Evolutionary conservation across 257 asterid genomes (phyloP).

Genomic region (Solanum pimpinellifolium): DNA sequence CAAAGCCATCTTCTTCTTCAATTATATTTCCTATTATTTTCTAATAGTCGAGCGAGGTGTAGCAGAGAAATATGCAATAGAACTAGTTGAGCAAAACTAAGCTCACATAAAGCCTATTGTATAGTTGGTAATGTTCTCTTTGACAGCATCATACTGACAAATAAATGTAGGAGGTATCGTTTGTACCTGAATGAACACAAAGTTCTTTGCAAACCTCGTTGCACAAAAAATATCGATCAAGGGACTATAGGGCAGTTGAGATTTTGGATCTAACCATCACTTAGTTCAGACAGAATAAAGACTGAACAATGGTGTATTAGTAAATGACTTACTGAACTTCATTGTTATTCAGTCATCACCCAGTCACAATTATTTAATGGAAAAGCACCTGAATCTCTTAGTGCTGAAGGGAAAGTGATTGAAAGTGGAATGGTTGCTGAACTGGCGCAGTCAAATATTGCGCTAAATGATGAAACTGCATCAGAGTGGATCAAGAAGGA

Average conservation of each 20-base stretch:
- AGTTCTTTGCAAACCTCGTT: neutral
- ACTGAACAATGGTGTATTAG: neutral
- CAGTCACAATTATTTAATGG: constrained; percentile 27
- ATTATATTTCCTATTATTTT: neutral
- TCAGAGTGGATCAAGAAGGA: constrained; percentile 32
- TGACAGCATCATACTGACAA: neutral
- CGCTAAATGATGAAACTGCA: constrained; percentile 8
- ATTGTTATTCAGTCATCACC: constrained; percentile 18
- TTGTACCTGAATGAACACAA: neutral
- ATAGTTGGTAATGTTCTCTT: neutral
- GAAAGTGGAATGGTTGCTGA: constrained; percentile 4
- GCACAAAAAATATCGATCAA: neutral
- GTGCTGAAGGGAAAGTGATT: constrained; percentile 1
- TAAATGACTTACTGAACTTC: neutral
- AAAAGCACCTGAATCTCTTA: constrained; percentile 9
- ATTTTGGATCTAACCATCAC: neutral
- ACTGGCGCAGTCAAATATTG: constrained; percentile 3
- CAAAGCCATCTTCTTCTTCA: neutral
- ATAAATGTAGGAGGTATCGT: neutral
- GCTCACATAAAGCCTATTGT: neutral
- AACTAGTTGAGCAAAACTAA: neutral
- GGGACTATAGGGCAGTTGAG: neutral
- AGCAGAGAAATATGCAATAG: neutral
- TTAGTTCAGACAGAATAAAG: neutral
- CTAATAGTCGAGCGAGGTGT: neutral